Evolutionary conservation across 495 filamentous ascomycete genomes (phyloP), one percentile per base, ranked within the genome.

Genomic region (Penicillium cinerascens): DNA sequence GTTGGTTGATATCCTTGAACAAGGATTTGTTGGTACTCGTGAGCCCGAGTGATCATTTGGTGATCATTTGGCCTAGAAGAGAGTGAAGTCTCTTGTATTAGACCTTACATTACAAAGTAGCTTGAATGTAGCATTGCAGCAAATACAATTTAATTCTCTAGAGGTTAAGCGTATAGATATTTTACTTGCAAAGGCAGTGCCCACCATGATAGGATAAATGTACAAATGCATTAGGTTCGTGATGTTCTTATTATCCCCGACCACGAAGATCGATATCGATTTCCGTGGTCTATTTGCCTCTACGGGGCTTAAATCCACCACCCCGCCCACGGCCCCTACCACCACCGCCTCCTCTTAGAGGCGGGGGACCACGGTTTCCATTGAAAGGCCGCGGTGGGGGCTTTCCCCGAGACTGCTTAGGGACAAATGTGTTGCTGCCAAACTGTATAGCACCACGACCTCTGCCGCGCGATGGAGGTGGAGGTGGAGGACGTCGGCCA

Each of bases 1-100:
- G 56, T 58, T 93, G 61, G 77, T 91, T 41, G 76, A 77, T 17
- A 78, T 90, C 6, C 74, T 92, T 3, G 87, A 91, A 46, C 66
- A 72, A 0, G 88, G 88, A 1, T 86, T 89, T 59, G 71, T 72
- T 20, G 71, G 71, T 3, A 40, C 59, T 6, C 54, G 53, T 1
- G 59, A 43, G 6, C 55, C 61, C 21, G 54, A 64, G 29, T 26
- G 59, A 62, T 23, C 44, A 47, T 40, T 42, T 10, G 37, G 17
- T 36, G 41, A 43, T 16, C n/a, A 4, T 39, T 15, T 39, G 41
- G 22, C n/a, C n/a, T n/a, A n/a, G n/a, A n/a, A n/a, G n/a, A n/a
- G n/a, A n/a, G n/a, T n/a, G n/a, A n/a, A n/a, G n/a, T 33, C 29
- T 33, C 29, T 13, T 13, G 13, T 4, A 33, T 33, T 1, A 13